Evolutionary conservation across 768 basidiomycete genomes (phyloP), one percentile per base, ranked within the genome.

Genomic region (Exsudoporus frostii): DNA sequence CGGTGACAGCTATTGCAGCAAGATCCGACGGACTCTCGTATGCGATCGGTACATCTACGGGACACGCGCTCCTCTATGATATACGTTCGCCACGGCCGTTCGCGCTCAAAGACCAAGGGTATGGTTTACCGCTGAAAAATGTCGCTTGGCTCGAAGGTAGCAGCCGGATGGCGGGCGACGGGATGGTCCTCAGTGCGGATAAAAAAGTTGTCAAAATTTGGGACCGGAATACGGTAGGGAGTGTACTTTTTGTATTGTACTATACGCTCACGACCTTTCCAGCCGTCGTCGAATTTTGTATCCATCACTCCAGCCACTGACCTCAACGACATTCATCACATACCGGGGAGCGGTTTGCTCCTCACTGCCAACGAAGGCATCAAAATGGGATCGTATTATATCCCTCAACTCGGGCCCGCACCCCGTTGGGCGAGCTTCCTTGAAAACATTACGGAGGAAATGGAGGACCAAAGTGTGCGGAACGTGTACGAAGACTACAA

Each of bases 141-240:
- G 81, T 98, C 4, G 68, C 78, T 15, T 99, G 97, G 97, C 82
- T 98, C 19, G 90, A 95, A 62, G 91, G 91, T 33, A 90, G 90
- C 11, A 82, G 78, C 48, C 77, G 79, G 60, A 91, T 89, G 84
- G 89, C 88, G 2, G 92, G 92, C 45, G 88, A 90, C 42, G 89
- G 91, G 1, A 82, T 94, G 76, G 81, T 99, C 17, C 75, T 95
- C 49, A 95, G 89, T 68, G 92, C 93, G 1, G 97, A 99, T 71
- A 90, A 86, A 70, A 98, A 98, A 69, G 96, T 99, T 25, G 81
- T 98, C 64, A 99, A 99, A 72, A 87, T 98, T 27, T 99, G 97
- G 97, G 90, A 94, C 65, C 82, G 86, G 49, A 82, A 89, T 69
- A 80, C 79, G 37, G 92, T 92, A 73, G 49, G 89, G 74, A 36